Conservation (phyloP, 352 stramenopile species). For the Aphanomyces cochlioides region DNA sequence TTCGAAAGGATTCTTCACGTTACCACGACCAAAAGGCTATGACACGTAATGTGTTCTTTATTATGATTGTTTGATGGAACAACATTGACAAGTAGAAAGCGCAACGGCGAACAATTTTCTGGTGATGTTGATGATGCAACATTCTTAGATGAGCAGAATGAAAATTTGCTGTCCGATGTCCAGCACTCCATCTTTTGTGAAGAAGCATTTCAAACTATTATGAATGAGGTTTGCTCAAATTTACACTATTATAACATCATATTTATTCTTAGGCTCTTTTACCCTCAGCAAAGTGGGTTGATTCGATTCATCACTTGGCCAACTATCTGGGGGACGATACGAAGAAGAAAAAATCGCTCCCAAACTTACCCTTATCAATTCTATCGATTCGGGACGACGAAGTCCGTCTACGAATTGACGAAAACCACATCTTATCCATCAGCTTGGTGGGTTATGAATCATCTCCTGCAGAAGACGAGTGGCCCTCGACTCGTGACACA, state of each 20-base stretch:
- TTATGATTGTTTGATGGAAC: not conserved
- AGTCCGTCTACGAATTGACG: conserved; percentile 68
- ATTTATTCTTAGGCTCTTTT: conserved; percentile 17
- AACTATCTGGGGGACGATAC: conserved; percentile 10
- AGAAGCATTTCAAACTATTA: conserved; percentile 78
- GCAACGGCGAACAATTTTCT: not conserved
- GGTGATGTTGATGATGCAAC: conserved; percentile 46
- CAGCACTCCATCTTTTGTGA: conserved; percentile 86
- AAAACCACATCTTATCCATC: conserved; percentile 66
- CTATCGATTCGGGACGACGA: conserved; percentile 51
- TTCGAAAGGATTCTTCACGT: conserved; percentile 2
- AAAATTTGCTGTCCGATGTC: conserved; percentile 65
- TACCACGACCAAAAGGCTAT: not conserved
- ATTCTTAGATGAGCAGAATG: conserved; percentile 61
- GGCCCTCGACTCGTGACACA: not conserved
- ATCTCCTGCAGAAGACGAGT: not conserved
- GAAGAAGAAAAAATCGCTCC: too few species aligned
- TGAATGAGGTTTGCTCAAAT: conserved; percentile 51
- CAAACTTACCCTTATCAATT: conserved; percentile 14
- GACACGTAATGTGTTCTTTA: not conserved
- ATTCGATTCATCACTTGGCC: conserved; percentile 17
- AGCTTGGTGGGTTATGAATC: conserved; percentile 53
- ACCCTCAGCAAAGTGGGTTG: conserved; percentile 24
- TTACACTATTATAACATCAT: not conserved
- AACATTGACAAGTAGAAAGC: not conserved